Base-by-base conservation (phyloP, 805 yeast species). In the Saccharomycopsis selenospora region DNA sequence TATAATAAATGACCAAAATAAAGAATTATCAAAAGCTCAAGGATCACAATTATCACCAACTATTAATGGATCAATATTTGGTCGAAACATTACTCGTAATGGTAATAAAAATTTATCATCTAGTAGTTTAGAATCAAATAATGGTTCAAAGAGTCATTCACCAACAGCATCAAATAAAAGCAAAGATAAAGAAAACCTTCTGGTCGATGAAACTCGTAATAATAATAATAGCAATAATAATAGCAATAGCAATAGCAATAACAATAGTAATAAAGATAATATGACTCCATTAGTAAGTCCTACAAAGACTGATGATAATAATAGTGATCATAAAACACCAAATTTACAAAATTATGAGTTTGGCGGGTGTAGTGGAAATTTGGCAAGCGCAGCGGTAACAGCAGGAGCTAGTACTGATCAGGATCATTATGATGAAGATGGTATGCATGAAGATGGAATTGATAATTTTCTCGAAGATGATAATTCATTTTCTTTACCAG, bases 401-500 rank as follows among this genome's bases (percentile, higher is more conserved):
- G 49, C 38, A 17, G 53, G 44, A 26, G 52, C 26, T 3, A 58
- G 57, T 4, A 57, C 56, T n/a, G 50, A 54, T 10, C 58, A 55
- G 3, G 51, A 46, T 4, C 54, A 51, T 11, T 53, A 50, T 13
- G 47, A 47, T 17, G 45, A 41, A 4, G 45, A 40, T 8, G 51
- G 50, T 14, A 42, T 26, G 4, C 46, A 48, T 3, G 36, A 33
- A 42, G 38, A n/a, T 42, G 36, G 17, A 1, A 27, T 8, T 13
- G 47, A 46, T 23, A 56, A 52, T 27, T 42, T 53, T 6, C n/a
- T 51, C 17, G 38, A 26, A 3, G 65, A 62, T 49, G 78, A 76
- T 51, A 76, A 74, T 55, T 75, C 80, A 1, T 76, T 76, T 57
- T 73, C 80, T 1, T 56, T 76, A 45, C 80, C 80, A 38, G 60